phyloP scores from a whole-genome alignment of 2,329 filamentous ascomycete genomes.

The Penicillium brevicompactum region DNA sequence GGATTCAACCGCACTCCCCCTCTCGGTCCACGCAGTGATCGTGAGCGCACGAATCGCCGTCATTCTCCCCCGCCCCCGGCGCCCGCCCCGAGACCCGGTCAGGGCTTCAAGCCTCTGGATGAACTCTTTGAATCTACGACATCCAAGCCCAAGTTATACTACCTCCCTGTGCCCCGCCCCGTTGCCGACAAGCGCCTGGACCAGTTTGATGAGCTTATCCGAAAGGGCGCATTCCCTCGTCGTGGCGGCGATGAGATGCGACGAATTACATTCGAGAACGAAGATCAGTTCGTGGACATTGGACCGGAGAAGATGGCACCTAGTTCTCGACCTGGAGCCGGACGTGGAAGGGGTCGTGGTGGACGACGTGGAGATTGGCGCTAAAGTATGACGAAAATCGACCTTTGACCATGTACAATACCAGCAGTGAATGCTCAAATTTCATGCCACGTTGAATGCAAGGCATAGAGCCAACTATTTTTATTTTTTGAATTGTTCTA shows the following conservation, averaged over 20 bases:
- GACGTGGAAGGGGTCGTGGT: conserved; percentile 34
- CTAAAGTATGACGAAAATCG: conserved; percentile 13
- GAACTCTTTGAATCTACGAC: conserved; percentile 62
- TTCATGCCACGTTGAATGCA: neutral
- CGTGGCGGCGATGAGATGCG: conserved; percentile 59
- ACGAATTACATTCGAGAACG: conserved; percentile 72
- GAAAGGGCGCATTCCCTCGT: conserved; percentile 39
- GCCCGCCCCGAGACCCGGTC: conserved; percentile 30
- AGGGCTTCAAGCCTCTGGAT: conserved; percentile 60
- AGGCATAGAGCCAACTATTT: neutral
- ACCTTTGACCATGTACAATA: conserved; percentile 15
- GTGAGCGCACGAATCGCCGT: conserved; percentile 24
- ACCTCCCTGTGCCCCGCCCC: conserved; percentile 64
- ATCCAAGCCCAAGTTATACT: conserved; percentile 67
- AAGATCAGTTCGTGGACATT: conserved; percentile 67
- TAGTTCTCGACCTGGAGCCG: conserved; percentile 18
- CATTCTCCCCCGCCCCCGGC: conserved; percentile 25
- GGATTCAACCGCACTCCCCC: conserved; percentile 34
- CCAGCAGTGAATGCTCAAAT: too few relatives aligned
- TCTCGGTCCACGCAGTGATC: conserved; percentile 28
- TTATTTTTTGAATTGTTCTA: neutral
- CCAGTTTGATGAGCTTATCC: conserved; percentile 52
- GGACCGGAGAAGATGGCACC: conserved; percentile 63
- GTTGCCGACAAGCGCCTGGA: conserved; percentile 67
- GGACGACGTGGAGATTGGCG: conserved; percentile 24